Evolutionary conservation across 1,284 basidiomycete genomes (phyloP), one percentile per base, ranked within the genome.

Genomic region (Sparassis latifolia): DNA sequence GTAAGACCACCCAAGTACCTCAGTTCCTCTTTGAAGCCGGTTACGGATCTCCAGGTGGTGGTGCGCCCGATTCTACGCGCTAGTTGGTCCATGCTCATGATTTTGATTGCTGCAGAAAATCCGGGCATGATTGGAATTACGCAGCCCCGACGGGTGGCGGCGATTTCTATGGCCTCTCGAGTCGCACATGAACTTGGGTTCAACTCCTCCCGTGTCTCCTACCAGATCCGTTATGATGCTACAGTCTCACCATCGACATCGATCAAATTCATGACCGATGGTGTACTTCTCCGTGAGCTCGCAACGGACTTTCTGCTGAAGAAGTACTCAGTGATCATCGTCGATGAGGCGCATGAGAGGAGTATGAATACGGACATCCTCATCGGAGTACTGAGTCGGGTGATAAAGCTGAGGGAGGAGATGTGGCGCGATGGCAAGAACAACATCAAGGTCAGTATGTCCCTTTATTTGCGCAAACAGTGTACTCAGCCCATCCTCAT

Each of bases 181-280:
- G 94, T 99, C 31, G 87, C 86, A 3, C 78, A 89, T 39, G 97
- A 99, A 68, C 75, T 99, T 7, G 86, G 86, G 3, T 71, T 98
- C 6, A 77, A 86, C 0, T 80, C 89, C 0, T 85, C 86, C 1
- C 74, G 80, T 27, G 91, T 99, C 2, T 95, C 96, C 0, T 93
- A 99, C 68, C 95, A 98, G 69, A 97, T 99, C 55, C 89, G 97
- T 52, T 99, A 99, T 66, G 96, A 97, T 55, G 90, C 92, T 0
- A 97, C 92, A 0, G 88, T 93, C 0, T 92, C 92, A 2, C 77
- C 91, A 0, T 77, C 84, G 29, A 99, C 97, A 0, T 84, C 84
- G 5, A 93, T 99, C 74, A 98, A 99, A 69, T 99, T 99, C 75
- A 99, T 99, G 96, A 99, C 97, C 2, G 97, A 99, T 62, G 97